Conservation (phyloP, 331 rosid genomes). For the Malus hybrid region DNA sequence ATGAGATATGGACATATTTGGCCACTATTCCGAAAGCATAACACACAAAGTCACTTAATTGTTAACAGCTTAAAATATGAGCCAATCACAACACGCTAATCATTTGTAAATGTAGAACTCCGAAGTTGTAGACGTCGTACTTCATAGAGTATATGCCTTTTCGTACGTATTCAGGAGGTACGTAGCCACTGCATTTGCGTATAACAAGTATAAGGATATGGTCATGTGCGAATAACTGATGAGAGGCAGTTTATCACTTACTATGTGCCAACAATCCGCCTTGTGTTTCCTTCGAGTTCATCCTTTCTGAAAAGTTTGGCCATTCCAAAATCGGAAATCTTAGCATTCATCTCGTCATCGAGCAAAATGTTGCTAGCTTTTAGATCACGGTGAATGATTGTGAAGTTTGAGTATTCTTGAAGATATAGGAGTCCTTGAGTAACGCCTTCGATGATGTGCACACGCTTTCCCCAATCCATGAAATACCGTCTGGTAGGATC, state of each 20-base stretch:
- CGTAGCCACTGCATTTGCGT: conserved; percentile 41
- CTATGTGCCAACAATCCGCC: conserved; percentile 55
- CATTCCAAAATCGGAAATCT: conserved; percentile 62
- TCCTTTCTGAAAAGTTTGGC: conserved; percentile 42
- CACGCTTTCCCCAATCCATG: conserved; percentile 41
- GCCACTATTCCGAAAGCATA: too few species aligned
- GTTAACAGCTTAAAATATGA: too few species aligned
- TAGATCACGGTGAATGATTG: conserved; percentile 51
- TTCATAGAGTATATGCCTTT: conserved; percentile 50
- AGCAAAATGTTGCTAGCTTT: conserved; percentile 51
- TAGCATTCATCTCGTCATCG: conserved; percentile 45
- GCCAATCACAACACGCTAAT: too few species aligned
- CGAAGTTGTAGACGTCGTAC: conserved; percentile 39
- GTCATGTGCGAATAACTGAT: not conserved
- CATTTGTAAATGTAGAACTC: conserved; percentile 47
- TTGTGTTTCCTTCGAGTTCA: conserved; percentile 50
- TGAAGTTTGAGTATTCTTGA: conserved; percentile 56
- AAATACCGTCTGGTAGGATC: conserved; percentile 27
- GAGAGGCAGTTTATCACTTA: conserved; percentile 18
- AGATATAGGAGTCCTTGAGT: conserved; percentile 62
- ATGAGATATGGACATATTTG: too few species aligned
- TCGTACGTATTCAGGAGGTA: conserved; percentile 53
- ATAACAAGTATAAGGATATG: not conserved
- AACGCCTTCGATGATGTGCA: conserved; percentile 52
- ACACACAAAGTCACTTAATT: too few species aligned